These are phyloP conservation scores for Yamadazyma sp. DNA, from an alignment of 1,139 yeast genomes.

Conservation along the genomic window DNA sequence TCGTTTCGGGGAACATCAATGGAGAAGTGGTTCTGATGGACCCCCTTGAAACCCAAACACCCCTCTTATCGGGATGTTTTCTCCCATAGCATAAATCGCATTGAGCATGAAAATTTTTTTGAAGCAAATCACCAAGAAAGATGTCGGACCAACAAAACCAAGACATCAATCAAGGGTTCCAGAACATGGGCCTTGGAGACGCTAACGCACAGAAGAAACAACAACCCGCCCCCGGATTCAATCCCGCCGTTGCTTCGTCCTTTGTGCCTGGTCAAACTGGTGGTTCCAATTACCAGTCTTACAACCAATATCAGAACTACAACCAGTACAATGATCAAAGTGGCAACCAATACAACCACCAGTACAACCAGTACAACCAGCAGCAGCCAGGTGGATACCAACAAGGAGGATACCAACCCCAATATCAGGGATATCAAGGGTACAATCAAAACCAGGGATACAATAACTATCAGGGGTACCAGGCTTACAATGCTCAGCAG, in stretches of 20 bases:
- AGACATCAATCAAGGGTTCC: conserved; percentile 55
- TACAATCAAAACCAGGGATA: conserved; percentile 17
- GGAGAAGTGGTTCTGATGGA: neutral
- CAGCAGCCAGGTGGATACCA: conserved; percentile 21
- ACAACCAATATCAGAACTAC: conserved; percentile 6
- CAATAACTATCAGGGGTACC: conserved; percentile 20
- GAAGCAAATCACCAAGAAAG: neutral
- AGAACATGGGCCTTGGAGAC: conserved; percentile 42
- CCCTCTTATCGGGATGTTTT: neutral
- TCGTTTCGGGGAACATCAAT: neutral
- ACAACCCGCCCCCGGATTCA: conserved; percentile 10
- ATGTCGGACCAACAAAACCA: conserved; percentile 21
- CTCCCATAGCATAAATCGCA: neutral
- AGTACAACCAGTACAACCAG: conserved; percentile 20
- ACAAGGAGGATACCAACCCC: conserved; percentile 13
- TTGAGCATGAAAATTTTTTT: neutral
- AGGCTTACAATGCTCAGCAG: conserved; percentile 26
- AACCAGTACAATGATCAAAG: conserved; percentile 7
- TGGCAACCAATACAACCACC: conserved; percentile 9
- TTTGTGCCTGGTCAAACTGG: conserved; percentile 18
- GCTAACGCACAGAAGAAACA: conserved; percentile 17
- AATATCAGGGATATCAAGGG: conserved; percentile 19
- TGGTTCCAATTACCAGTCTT: neutral
- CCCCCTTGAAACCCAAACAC: neutral
- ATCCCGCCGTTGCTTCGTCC: conserved; percentile 14